phyloP scores from a whole-genome alignment of 768 basidiomycete species.

The Russula ochroleuca region DNA sequence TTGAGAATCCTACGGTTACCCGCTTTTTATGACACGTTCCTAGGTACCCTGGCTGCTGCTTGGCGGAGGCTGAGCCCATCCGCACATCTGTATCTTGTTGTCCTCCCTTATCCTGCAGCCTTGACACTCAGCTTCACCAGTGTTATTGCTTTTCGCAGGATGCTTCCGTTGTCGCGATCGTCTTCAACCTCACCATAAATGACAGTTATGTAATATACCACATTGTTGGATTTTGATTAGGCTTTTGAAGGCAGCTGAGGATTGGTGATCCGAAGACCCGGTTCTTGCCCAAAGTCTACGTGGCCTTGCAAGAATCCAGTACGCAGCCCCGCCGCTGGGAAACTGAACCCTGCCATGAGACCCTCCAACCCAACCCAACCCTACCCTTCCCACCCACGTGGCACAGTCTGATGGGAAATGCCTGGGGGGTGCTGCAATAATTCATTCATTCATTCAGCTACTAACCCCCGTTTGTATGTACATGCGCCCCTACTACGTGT shows the following conservation, averaged over 20 bases:
- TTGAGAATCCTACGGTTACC: background rate
- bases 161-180: background rate
- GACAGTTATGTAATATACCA: background rate
- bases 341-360: background rate
- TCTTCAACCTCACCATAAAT: background rate
- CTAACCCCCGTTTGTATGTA: background rate
- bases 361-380: background rate
- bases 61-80: background rate
- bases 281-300: background rate
- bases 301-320: background rate
- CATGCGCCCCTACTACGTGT: background rate
- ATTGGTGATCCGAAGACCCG: slow-evolving; percentile 34
- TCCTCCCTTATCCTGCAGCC: background rate
- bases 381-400: slow-evolving; percentile 2
- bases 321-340: background rate
- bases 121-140: background rate
- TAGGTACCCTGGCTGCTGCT: background rate
- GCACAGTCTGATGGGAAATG: background rate
- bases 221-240: slow-evolving; percentile 29
- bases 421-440: background rate
- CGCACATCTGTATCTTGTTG: background rate
- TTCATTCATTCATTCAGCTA: background rate
- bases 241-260: slow-evolving; percentile 41
- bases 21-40: background rate
- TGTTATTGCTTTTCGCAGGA: no score